Evolutionary conservation across 1,284 basidiomycete genomes (phyloP), one percentile per base, ranked within the genome.

Genomic region (Dichomitus squalens): DNA sequence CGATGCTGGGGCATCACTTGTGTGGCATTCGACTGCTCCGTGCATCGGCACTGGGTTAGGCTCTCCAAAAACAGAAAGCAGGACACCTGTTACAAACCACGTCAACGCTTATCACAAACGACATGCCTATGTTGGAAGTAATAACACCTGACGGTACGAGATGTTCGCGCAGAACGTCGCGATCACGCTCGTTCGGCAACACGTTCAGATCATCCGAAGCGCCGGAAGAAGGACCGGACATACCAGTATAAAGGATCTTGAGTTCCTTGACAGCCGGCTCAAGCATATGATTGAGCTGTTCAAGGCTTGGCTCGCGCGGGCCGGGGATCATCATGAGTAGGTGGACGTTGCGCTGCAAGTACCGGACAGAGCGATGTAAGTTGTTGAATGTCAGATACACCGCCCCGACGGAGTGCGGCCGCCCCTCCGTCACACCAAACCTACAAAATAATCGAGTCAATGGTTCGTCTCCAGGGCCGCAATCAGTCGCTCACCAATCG

Each of bases 231-330:
- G 16, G 16, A n/a, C 35, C 4, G 18, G 14, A 40, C 39, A 21
- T 12, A 40, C 39, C 39, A 3, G 1, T 4, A 4, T 47, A 40
- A 7, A 48, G 35, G 3, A 21, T 23, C 2, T 33, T 27, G 20
- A 79, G 52, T 20, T 71, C 66, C 41, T 75, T 67, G 1, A 77
- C 68, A 7, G 78, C 52, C 0, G 70, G 75, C 7, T 43, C 46
- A 0, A 78, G 55, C 44, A 69, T 70, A 35, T 71, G 66, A 53
- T 78, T 77, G n/a, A 76, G 60, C 36, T 72, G 57, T 7, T 68
- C 67, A 0, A 66, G 46, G 20, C 64, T 64, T 0, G 76, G 75
- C 46, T 76, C 68, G n/a, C 65, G 59, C 2, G 70, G 73, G 4
- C 73, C 74, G 25, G 76, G 76, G 18, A 76, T 68, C 31, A 73